These are phyloP conservation scores for Lophium mytilinum DNA, from an alignment of 495 filamentous ascomycete species.

Conservation along the genomic window DNA sequence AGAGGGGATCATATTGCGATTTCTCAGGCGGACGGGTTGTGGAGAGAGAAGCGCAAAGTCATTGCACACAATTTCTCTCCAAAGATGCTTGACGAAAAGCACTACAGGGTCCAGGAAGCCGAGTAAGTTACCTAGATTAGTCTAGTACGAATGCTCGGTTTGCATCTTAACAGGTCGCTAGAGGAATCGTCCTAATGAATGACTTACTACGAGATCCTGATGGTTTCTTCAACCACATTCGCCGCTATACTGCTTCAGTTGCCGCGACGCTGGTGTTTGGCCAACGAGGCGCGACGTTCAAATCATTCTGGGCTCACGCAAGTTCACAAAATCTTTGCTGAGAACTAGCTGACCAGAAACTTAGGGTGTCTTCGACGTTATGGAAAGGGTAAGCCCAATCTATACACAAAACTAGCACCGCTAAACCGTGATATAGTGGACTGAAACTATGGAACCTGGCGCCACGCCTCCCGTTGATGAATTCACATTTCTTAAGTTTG, in stretches of 20 bases:
- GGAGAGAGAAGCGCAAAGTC: constrained; percentile 36
- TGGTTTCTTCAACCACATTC: constrained; percentile 3
- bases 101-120: constrained; percentile 35
- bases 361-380: constrained; percentile 3
- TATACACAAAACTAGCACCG: too few relatives aligned
- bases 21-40: constrained; percentile 41
- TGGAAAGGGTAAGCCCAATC: constrained; percentile 9
- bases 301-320: constrained; percentile 8
- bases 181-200: too few relatives aligned
- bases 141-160: too few relatives aligned
- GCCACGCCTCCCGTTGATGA: constrained; percentile 6
- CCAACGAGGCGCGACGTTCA: not conserved
- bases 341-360: not conserved
- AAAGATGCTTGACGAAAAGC: constrained; percentile 42
- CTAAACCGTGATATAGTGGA: too few relatives aligned
- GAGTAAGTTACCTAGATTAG: too few relatives aligned
- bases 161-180: too few relatives aligned
- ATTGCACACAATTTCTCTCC: constrained; percentile 39
- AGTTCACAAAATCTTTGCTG: not conserved
- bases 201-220: constrained; percentile 10
- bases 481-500: constrained; percentile 13
- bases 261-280: constrained; percentile 4
- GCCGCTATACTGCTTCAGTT: constrained; percentile 2
- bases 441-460: constrained; percentile 10
- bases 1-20: constrained; percentile 43